phyloP scores from a whole-genome alignment of 768 basidiomycete species.

The Tulasnella sp. region DNA sequence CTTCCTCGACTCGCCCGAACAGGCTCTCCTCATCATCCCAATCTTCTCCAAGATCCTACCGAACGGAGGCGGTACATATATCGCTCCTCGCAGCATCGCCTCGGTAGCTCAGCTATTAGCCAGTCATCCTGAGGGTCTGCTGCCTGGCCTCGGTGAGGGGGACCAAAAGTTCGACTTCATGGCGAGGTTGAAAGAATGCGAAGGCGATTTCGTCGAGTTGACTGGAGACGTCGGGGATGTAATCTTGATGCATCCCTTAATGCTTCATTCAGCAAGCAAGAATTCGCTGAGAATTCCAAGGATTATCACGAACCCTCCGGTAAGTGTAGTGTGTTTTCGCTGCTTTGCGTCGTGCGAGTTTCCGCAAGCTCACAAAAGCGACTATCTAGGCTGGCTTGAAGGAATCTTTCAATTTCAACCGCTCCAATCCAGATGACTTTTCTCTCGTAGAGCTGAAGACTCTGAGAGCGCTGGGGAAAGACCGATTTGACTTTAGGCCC shows the following conservation, averaged over 20 bases:
- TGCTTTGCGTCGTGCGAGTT: neutral
- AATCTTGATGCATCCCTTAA: conserved; percentile 64
- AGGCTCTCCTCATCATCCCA: conserved; percentile 64
- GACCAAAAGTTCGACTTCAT: conserved; percentile 26
- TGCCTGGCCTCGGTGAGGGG: conserved; percentile 17
- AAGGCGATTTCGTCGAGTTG: conserved; percentile 45
- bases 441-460: conserved; percentile 62
- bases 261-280: conserved; percentile 66
- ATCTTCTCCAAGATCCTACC: conserved; percentile 61
- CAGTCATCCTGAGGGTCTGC: conserved; percentile 37
- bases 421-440: conserved; percentile 50
- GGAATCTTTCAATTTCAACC: conserved; percentile 58
- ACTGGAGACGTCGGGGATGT: conserved; percentile 68
- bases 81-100: conserved; percentile 59
- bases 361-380: neutral
- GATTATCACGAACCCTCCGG: conserved; percentile 69
- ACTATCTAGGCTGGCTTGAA: conserved; percentile 42
- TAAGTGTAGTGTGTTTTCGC: conserved; percentile 41
- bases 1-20: conserved; percentile 68
- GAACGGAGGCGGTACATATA: conserved; percentile 62
- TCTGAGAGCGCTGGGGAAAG: conserved; percentile 55
- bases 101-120: conserved; percentile 38
- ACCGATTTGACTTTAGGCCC: conserved; percentile 52
- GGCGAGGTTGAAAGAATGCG: conserved; percentile 51
- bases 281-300: conserved; percentile 60